These are phyloP conservation scores for Phytophthora tentaculata DNA, from an alignment of 352 stramenopile species.

Conservation along the genomic window DNA sequence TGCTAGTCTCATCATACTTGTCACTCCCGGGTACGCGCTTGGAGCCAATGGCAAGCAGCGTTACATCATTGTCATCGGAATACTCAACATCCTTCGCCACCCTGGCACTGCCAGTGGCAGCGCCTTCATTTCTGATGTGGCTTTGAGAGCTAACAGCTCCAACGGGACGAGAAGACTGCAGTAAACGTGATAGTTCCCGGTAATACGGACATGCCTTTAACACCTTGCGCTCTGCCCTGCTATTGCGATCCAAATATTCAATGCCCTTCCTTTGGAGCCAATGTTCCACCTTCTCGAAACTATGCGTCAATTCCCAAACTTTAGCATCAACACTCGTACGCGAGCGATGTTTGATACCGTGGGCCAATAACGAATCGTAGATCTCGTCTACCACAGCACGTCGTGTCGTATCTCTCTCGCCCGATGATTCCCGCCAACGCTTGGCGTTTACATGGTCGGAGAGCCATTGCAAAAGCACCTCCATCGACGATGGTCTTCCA, in stretches of 20 bases:
- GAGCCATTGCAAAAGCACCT: conserved; percentile 32
- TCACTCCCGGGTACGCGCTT: too few species aligned
- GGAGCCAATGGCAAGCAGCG: too few species aligned
- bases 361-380: neutral
- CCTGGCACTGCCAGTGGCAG: too few species aligned
- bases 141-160: too few species aligned
- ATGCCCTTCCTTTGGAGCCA: conserved; percentile 34
- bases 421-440: conserved; percentile 17
- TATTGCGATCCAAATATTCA: conserved; percentile 9
- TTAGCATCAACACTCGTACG: conserved; percentile 9
- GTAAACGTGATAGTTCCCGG: neutral
- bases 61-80: too few species aligned
- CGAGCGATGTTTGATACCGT: conserved; percentile 14
- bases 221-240: conserved; percentile 32
- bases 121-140: too few species aligned
- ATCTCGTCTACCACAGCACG: conserved; percentile 10
- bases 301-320: conserved; percentile 6
- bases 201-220: conserved; percentile 8
- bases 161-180: too few species aligned
- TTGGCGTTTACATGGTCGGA: conserved; percentile 21
- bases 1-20: too few species aligned
- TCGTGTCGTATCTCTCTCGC: neutral
- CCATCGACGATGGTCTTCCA: conserved; percentile 20
- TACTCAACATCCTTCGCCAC: too few species aligned
- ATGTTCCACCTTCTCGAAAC: conserved; percentile 27